A percentile compares a stretch with the other conserved stretches of the same genome.
Conservation (phyloP, 352 stramenopile genomes). For the Pilasporangium apinafurcum region DNA sequence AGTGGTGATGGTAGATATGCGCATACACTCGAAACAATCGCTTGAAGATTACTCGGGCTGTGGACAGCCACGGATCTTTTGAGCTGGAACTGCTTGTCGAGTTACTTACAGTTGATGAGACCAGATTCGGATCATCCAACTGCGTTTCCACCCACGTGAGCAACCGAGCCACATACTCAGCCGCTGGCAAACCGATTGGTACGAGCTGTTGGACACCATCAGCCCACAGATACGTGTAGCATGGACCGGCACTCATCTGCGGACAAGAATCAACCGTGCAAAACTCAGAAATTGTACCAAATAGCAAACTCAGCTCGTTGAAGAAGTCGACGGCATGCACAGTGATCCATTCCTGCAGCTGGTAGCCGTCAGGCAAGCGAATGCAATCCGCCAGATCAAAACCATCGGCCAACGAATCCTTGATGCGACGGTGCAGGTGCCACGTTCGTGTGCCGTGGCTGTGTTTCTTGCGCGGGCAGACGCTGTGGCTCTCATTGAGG, state of each 20-base stretch:
- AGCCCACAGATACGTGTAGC: slow-evolving; percentile 87
- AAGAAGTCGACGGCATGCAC: slow-evolving; percentile 90
- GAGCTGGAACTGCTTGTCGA: too few relatives aligned
- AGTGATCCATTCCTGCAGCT: slow-evolving; percentile 61
- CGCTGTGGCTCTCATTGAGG: slow-evolving; percentile 43
- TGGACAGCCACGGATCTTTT: slow-evolving; percentile 64
- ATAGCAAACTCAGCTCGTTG: slow-evolving; percentile 91
- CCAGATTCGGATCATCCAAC: slow-evolving; percentile 67
- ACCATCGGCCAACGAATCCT: slow-evolving; percentile 50
- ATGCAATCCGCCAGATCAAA: slow-evolving; percentile 59
- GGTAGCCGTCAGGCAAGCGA: slow-evolving; percentile 52
- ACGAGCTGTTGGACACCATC: slow-evolving; percentile 47
- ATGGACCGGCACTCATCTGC: slow-evolving; percentile 66
- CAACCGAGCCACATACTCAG: slow-evolving; percentile 82
- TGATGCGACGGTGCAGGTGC: slow-evolving; percentile 67
- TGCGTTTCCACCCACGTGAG: slow-evolving; percentile 85
- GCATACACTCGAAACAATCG: slow-evolving; percentile 96
- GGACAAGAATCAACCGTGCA: slow-evolving; percentile 58
- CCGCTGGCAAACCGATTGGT: slow-evolving; percentile 49
- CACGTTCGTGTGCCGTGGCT: slow-evolving; percentile 47
- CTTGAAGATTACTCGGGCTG: slow-evolving; percentile 86
- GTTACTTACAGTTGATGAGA: slow-evolving; percentile 25
- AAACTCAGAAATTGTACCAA: slow-evolving; percentile 84
- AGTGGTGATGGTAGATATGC: slow-evolving; percentile 95
- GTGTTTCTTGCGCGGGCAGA: slow-evolving; percentile 54